Evolutionary conservation across 495 filamentous ascomycete genomes (phyloP).

Genomic region (Aspergillus campestris): DNA sequence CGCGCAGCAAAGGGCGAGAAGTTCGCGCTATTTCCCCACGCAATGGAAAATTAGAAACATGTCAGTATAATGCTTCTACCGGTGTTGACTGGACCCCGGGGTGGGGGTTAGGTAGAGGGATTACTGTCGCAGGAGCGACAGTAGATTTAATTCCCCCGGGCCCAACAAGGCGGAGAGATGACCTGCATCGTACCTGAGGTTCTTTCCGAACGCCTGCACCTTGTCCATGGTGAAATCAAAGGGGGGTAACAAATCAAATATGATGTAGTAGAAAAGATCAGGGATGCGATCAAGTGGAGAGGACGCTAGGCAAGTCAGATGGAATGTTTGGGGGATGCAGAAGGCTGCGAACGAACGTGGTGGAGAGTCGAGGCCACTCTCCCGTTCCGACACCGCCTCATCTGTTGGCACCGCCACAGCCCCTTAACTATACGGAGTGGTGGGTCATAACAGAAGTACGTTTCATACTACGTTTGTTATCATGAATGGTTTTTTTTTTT

Average conservation of each 20-base stretch:
- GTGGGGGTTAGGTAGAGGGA: constrained; percentile 3
- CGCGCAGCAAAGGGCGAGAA: constrained; percentile 89
- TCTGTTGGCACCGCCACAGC: constrained; percentile 23
- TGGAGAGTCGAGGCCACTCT: constrained; percentile 4
- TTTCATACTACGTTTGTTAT: constrained; percentile 1
- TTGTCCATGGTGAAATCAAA: constrained; percentile 51
- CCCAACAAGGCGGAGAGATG: neutral
- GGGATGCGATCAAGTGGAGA: no score
- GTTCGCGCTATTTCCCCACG: constrained; percentile 39
- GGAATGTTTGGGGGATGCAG: neutral
- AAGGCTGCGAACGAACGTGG: neutral
- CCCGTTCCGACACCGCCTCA: constrained; percentile 9
- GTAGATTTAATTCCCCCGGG: no score
- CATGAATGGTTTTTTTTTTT: no score
- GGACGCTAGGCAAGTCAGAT: neutral
- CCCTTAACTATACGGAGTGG: no score
- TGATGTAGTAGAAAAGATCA: no score
- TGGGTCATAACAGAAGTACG: neutral
- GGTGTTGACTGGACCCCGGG: constrained; percentile 4
- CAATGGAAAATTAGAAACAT: constrained; percentile 15
- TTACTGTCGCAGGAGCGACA: neutral
- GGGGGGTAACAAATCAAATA: neutral
- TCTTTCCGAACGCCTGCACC: constrained; percentile 67
- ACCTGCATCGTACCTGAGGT: constrained; percentile 47
- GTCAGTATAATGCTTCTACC: constrained; percentile 16